Conservation (phyloP, 2,329 filamentous ascomycete genomes). For the Colletotrichum viniferum region DNA sequence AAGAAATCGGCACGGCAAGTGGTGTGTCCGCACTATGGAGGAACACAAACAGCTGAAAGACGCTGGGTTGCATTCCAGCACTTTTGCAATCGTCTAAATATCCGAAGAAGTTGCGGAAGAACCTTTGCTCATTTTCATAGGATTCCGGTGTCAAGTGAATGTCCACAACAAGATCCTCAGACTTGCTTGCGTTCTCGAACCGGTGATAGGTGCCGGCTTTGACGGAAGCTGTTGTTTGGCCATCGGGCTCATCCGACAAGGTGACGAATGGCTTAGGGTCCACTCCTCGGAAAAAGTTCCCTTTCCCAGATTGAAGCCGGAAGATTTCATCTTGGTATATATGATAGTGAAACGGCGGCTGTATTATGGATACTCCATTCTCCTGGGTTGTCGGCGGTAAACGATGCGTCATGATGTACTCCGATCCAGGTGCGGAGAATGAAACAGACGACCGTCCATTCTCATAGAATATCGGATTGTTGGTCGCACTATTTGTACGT, state of each 20-base stretch:
- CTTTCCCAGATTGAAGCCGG: constrained; percentile 21
- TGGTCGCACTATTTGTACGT: constrained; percentile 15
- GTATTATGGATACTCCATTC: constrained; percentile 21
- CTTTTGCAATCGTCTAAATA: constrained; percentile 28
- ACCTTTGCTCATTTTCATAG: constrained; percentile 25
- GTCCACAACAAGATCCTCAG: constrained; percentile 24
- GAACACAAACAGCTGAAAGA: constrained; percentile 29
- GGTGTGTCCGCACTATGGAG: constrained; percentile 26
- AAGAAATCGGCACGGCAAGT: constrained; percentile 23
- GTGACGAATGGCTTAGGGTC: constrained; percentile 12
- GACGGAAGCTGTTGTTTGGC: constrained; percentile 10
- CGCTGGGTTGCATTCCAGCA: constrained; percentile 17
- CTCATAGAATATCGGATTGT: constrained; percentile 27
- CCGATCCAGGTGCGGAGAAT: constrained; percentile 22
- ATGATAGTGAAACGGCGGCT: constrained; percentile 28
- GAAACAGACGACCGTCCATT: constrained; percentile 21
- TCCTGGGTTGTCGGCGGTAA: constrained; percentile 18
- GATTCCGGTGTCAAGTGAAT: constrained; percentile 25
- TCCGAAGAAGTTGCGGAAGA: constrained; percentile 30
- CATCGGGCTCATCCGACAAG: constrained; percentile 14
- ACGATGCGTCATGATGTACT: constrained; percentile 25
- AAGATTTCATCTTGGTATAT: constrained; percentile 27
- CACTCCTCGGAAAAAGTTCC: constrained; percentile 21
- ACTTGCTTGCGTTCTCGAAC: constrained; percentile 26
- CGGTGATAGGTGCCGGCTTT: constrained; percentile 23